Percentiles rank a stretch among this genome's conserved stretches.
These are phyloP conservation scores for Erythrophleum ivorense DNA, from an alignment of 331 rosid species.

Conservation along the genomic window DNA sequence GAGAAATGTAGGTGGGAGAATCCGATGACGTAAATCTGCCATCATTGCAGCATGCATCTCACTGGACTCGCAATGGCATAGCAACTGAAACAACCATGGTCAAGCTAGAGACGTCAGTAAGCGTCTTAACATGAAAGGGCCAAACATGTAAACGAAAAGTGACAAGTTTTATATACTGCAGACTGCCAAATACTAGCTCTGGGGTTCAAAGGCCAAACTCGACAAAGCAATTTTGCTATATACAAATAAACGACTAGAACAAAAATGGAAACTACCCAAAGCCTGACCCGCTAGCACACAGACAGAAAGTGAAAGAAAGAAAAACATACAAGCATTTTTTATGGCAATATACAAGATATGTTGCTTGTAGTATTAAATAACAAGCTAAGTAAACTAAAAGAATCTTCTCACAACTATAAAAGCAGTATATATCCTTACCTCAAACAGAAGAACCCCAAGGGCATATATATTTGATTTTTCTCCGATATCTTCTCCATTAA, in stretches of 20 bases:
- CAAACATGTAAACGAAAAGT: not conserved
- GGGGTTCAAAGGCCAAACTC: no score
- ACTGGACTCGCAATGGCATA: conserved; percentile 53
- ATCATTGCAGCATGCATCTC: conserved; percentile 53
- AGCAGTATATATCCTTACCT: conserved; percentile 56
- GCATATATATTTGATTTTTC: conserved; percentile 63
- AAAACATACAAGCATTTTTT: no score
- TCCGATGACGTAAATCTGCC: conserved; percentile 56
- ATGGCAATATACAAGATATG: no score
- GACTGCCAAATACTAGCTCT: no score
- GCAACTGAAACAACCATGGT: conserved; percentile 57
- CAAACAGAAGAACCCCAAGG: conserved; percentile 75
- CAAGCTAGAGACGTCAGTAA: no score
- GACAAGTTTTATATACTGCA: not conserved
- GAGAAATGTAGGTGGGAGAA: conserved; percentile 66
- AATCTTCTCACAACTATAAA: no score
- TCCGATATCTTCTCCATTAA: conserved; percentile 45
- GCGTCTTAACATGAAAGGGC: conserved; percentile 39
- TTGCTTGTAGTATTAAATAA: not conserved
- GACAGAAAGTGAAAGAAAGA: no score
- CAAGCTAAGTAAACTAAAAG: no score
- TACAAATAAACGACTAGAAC: no score
- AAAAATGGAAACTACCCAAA: no score
- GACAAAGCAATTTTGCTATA: no score
- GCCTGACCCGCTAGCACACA: no score